Conservation (phyloP, 2,329 filamentous ascomycete genomes). For the Lecanicillium sp. region DNA sequence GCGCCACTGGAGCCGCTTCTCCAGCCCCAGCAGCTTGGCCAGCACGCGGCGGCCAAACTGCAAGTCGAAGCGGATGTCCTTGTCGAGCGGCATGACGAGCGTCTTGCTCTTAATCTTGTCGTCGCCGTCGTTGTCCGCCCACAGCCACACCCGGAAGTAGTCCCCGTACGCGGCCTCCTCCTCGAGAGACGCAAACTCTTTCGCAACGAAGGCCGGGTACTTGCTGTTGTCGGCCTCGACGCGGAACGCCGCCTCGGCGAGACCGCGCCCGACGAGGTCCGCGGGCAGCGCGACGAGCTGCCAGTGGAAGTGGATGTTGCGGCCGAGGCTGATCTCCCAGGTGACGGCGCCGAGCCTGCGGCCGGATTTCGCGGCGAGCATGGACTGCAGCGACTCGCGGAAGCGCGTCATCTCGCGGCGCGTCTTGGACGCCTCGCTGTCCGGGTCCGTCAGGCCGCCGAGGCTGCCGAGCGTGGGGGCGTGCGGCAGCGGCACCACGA, state of each 20-base stretch:
- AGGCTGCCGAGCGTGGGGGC: constrained; percentile 68
- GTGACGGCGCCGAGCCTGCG: constrained; percentile 73
- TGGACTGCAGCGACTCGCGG: constrained; percentile 67
- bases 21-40: constrained; percentile 77
- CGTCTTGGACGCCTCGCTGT: constrained; percentile 53
- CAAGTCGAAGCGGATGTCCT: constrained; percentile 73
- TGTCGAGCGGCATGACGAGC: constrained; percentile 67
- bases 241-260: constrained; percentile 84
- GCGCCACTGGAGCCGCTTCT: constrained; percentile 76
- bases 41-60: constrained; percentile 86
- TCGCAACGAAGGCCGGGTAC: constrained; percentile 45
- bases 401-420: constrained; percentile 80
- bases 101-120: constrained; percentile 53
- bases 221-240: constrained; percentile 74
- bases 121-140: constrained; percentile 50
- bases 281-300: constrained; percentile 77
- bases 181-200: constrained; percentile 41
- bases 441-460: constrained; percentile 43
- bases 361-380: constrained; percentile 56
- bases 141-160: constrained; percentile 80
- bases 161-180: constrained; percentile 48
- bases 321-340: constrained; percentile 81
- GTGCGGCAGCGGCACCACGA: constrained; percentile 86
- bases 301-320: constrained; percentile 88
- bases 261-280: constrained; percentile 60